Evolutionary conservation across 1,284 basidiomycete genomes (phyloP), one percentile per base, ranked within the genome.

Genomic region (Cronartium quercuum): DNA sequence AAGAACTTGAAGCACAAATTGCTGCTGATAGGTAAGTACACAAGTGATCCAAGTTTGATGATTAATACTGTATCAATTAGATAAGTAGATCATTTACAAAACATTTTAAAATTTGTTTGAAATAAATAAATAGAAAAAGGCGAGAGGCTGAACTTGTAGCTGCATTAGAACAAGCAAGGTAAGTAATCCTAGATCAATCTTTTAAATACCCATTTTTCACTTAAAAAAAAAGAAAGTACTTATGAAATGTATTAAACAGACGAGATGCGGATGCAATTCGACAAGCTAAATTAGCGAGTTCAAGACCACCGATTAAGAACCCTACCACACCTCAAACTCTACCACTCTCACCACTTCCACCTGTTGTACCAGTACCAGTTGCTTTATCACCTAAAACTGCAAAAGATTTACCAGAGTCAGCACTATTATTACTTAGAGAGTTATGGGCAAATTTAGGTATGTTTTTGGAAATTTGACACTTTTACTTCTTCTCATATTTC

Each of bases 131-230:
- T 29, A 70, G 68, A 18, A 70, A 70, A 64, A 58, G 68, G 21
- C 41, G 68, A 18, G 68, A 70, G 44, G 42, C 44, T 51, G 68
- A 70, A 34, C 51, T 70, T 37, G 44, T 47, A 35, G 68, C 68
- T 29, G 68, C 68, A 35, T n/a, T 64, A 21, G 60, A 70, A 9
- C 68, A 70, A 70, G 68, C 68, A 34, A 21, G 60, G 68, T 70
- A 63, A 51, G 60, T 60, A 29, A 21, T 29, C 34, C 41, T 13
- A 38, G 24, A 18, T n/a, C 34, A 15, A 6, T 41, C 55, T 24
- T 40, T 15, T 40, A 6, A 29, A 29, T 29, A 29, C 29, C 1
- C 2, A n/a, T 34, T 47, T 47, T 29, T 29, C 29, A 1, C 2
- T 29, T 29, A 29, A 29, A n/a, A n/a, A n/a, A n/a, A n/a, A n/a